Conservation (phyloP, 345 rosid species). For the Draba incana region DNA sequence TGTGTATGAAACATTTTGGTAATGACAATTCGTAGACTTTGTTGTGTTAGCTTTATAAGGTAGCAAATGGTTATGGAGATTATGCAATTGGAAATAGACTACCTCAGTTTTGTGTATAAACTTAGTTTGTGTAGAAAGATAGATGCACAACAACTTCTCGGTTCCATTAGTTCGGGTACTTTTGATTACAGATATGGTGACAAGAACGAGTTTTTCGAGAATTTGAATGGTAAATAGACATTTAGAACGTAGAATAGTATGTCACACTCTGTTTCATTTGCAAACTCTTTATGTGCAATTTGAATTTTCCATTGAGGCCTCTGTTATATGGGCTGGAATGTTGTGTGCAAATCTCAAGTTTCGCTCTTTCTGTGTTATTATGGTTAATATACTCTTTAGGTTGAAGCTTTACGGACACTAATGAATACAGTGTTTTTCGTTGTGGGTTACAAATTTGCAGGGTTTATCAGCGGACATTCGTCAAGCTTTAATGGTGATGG, state of each 20-base stretch:
- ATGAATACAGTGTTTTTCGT: not conserved
- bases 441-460: conserved; percentile 44
- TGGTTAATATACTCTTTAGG: not conserved
- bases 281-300: conserved; percentile 9
- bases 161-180: conserved; percentile 9
- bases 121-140: conserved; percentile 12
- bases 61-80: conserved; percentile 9
- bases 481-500: conserved; percentile 79
- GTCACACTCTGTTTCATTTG: not conserved
- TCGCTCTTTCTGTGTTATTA: not conserved
- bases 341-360: too few relatives aligned
- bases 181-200: conserved; percentile 27
- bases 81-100: conserved; percentile 1
- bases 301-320: conserved; percentile 5
- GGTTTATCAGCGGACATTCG: conserved; percentile 86
- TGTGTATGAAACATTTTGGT: not conserved
- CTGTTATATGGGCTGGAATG: not conserved
- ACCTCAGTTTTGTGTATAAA: not conserved
- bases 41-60: not conserved
- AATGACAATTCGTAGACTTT: not conserved
- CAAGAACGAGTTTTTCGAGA: not conserved
- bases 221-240: not conserved
- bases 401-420: conserved; percentile 1
- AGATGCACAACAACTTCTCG: not conserved
- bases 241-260: not conserved